Base-by-base conservation (phyloP, 805 yeast genomes). In the Candida anglica region DNA sequence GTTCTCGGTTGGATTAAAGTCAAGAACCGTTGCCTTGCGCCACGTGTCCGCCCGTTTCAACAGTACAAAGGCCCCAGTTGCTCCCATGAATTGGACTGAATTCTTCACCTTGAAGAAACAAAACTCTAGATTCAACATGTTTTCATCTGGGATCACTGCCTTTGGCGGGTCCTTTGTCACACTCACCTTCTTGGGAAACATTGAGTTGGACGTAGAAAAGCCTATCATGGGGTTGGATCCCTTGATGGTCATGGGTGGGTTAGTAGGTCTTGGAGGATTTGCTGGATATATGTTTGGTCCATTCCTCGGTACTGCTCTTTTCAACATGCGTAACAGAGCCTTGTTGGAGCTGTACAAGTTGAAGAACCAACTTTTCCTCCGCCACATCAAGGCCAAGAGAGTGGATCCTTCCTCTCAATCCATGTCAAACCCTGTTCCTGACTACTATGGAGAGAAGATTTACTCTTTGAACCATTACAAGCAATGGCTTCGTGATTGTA, bases 361-460 rank as follows among this genome's bases (percentile, higher is more conserved):
- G 32, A 89, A 84, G 63, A 88, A 91, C 53, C 74, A 79, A 44
- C 67, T 73, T 25, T 93, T 91, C 48, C 68, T 91, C 55, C 73
- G 74, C 44, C 91, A 78, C 52, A 73, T 93, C 42, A 77, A 75
- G 47, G 69, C 69, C 38, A 83, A 87, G 60, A 73, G 98, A 50
- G 97, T 89, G 19, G 95, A 93, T 64, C 96, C 98, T 15, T 75
- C 89, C 14, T 78, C 84, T 37, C 96, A 89, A 63, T 78, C 88
- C 51, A 82, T 88, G 62, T 74, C 85, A 36, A 93, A 91, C 61
- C 98, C 98, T 10, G 95, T 93, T 30, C 96, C 97, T n/a, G 98
- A 93, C 60, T 93, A 88, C 63, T 93, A 93, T 56, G 98, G 98
- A 26, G 98, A 93, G 64, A 86, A 86, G 60, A 89, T 93, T 41